These are phyloP conservation scores for Phytophthora citricola DNA, from an alignment of 352 stramenopile genomes.

Conservation along the genomic window DNA sequence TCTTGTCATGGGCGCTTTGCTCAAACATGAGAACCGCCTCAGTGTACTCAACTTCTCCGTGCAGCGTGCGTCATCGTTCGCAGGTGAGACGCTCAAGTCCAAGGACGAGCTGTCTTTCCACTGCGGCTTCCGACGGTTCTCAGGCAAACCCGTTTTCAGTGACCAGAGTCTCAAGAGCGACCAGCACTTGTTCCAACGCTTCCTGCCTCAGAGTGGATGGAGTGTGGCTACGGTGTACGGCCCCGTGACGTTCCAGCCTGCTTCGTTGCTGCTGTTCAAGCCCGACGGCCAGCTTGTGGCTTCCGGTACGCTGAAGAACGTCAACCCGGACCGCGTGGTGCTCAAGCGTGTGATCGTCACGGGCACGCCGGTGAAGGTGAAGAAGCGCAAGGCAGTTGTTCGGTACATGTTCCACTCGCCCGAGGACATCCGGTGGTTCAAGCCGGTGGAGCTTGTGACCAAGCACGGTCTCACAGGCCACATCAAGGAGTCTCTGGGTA, in stretches of 20 bases:
- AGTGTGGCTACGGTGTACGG: conserved; percentile 92
- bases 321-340: conserved; percentile 98
- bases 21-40: conserved; percentile 98
- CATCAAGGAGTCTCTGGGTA: conserved; percentile 98
- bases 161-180: conserved; percentile 99
- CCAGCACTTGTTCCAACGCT: conserved; percentile 99
- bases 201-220: conserved; percentile 92
- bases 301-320: conserved; percentile 94
- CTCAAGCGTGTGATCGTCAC: conserved; percentile 98
- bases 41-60: conserved; percentile 98
- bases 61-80: conserved; percentile 76
- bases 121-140: conserved; percentile 96
- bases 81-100: conserved; percentile 93
- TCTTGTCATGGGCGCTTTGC: conserved; percentile 85
- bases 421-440: conserved; percentile 99
- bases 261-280: conserved; percentile 96
- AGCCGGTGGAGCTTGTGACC: conserved; percentile 96
- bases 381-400: conserved; percentile 97
- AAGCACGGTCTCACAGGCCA: conserved; percentile 98
- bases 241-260: conserved; percentile 97
- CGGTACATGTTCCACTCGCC: conserved; percentile 99
- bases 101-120: conserved; percentile 97
- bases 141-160: conserved; percentile 94
- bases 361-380: conserved; percentile 98
- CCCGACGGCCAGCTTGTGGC: conserved; percentile 88